Evolutionary conservation across 345 rosid species (phyloP), one percentile per base, ranked within the genome.

Genomic region (Heritiera fomes): DNA sequence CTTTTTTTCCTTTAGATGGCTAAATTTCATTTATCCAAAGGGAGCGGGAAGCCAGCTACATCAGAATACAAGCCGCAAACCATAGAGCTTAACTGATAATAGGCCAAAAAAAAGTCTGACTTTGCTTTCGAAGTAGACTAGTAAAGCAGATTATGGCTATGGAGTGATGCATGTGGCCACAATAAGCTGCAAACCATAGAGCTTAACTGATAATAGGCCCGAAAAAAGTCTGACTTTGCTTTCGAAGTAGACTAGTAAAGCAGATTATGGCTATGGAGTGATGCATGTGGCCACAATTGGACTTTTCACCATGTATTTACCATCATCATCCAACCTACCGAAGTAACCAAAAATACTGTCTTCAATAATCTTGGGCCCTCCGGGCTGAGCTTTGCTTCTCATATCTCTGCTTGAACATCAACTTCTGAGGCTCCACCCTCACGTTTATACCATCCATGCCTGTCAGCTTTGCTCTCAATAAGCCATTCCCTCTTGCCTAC

Each of bases 221-320:
- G 15, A 53, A 1, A 53, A 5, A 15, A 4, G 6, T 15, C 20
- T 6, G 7, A 53, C 28, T 56, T 56, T 56, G 61, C 10, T 3
- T 56, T 56, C 28, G 2, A 47, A 47, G 45, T 43, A 43, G 45
- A 43, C 45, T 7, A 43, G 7, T 43, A 43, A 6, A 6, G 45
- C 6, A 43, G 53, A 49, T 49, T 49, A 49, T 49, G 53, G 53
- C 28, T 1, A 18, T 23, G 28, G 28, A 30, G 34, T 66, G 13
- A 86, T 66, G 75, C 55, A 72, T 15, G 85, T 77, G 8, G 80
- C 83, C 30, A 80, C 86, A 30, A 90, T 82, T 11, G 92, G 90
- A 82, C 92, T 90, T 50, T 45, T 80, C 47, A 89, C 88, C 58
- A 38, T 69, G 69, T 87, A 49, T 73, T 79, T 81, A 7, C 83